Conservation (phyloP, 331 rosid species). For the Ulmus americana region DNA sequence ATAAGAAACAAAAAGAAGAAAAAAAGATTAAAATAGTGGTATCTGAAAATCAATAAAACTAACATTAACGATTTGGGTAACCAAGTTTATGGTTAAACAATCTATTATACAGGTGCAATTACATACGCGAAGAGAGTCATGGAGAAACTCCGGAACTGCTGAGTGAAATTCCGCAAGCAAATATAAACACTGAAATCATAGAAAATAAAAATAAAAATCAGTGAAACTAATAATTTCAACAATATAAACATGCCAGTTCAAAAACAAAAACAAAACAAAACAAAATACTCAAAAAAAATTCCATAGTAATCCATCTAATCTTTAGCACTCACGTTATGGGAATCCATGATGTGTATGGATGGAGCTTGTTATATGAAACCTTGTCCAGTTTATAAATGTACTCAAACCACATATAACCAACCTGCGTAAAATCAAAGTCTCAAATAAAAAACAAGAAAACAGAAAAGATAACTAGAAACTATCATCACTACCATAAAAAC, state of each 20-base stretch:
- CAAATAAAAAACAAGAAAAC: constrained; percentile 2
- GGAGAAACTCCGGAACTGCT: constrained; percentile 72
- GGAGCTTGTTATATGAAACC: constrained; percentile 77
- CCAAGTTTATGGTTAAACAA: neutral
- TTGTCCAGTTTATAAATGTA: constrained; percentile 95
- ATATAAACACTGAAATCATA: constrained; percentile 74
- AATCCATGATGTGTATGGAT: constrained; percentile 99
- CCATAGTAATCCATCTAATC: neutral
- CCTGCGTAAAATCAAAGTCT: constrained; percentile 40
- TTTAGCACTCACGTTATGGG: constrained; percentile 74
- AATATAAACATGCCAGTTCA: neutral
- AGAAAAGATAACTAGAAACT: neutral
- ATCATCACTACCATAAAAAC: constrained; percentile 2
- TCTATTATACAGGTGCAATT: constrained; percentile 23
- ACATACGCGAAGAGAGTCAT: constrained; percentile 89
- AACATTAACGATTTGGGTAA: constrained; percentile 1
- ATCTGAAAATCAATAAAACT: constrained; percentile 6
- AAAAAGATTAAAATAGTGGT: constrained; percentile 12
- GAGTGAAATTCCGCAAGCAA: constrained; percentile 83
- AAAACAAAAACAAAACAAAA: neutral
- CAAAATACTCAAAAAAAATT: neutral
- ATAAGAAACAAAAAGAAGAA: constrained; percentile 5
- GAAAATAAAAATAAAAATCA: constrained; percentile 15
- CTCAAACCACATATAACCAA: constrained; percentile 91
- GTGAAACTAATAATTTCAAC: neutral